A percentile compares a stretch with the other conserved stretches of the same genome.
Evolutionary conservation across 108 stramenopile genomes (phyloP).

Genomic region (Cyclotella choctawhatcheeana): DNA sequence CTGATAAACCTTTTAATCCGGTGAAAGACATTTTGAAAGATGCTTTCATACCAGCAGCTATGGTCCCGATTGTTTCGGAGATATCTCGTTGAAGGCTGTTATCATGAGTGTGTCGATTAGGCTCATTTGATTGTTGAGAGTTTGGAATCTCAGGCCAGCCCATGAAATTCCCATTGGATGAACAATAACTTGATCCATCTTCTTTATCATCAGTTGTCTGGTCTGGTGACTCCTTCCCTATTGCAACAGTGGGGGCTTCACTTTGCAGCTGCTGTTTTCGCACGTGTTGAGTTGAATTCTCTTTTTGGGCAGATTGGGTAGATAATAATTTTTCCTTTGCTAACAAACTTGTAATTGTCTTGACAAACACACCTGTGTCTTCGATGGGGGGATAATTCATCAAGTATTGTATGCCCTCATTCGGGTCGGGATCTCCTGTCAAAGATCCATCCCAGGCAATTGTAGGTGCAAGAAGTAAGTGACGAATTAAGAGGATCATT

Average conservation of each 20-base stretch:
- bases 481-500: conserved; percentile 65
- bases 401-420: conserved; percentile 55
- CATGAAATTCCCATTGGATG: conserved; percentile 6
- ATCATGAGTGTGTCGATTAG: too few relatives aligned
- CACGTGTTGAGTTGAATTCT: neutral
- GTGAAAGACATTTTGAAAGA: neutral
- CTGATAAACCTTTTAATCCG: neutral
- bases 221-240: neutral
- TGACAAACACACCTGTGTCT: conserved; percentile 54
- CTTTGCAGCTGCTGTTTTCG: neutral
- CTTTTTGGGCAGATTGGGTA: neutral
- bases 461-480: conserved; percentile 47
- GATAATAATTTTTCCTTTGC: conserved; percentile 40
- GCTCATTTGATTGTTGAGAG: neutral
- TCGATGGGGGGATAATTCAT: conserved; percentile 74
- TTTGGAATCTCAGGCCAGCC: conserved; percentile 14
- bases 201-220: neutral
- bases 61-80: conserved; percentile 17
- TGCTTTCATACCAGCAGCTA: conserved; percentile 6
- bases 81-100: conserved; percentile 24
- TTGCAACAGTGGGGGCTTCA: neutral
- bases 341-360: conserved; percentile 47
- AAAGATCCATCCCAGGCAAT: conserved; percentile 30
- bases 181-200: neutral
- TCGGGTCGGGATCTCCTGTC: conserved; percentile 47